These are phyloP conservation scores for Mycosarcoma mackinlayi DNA, from an alignment of 1,284 basidiomycete species.

Conservation along the genomic window DNA sequence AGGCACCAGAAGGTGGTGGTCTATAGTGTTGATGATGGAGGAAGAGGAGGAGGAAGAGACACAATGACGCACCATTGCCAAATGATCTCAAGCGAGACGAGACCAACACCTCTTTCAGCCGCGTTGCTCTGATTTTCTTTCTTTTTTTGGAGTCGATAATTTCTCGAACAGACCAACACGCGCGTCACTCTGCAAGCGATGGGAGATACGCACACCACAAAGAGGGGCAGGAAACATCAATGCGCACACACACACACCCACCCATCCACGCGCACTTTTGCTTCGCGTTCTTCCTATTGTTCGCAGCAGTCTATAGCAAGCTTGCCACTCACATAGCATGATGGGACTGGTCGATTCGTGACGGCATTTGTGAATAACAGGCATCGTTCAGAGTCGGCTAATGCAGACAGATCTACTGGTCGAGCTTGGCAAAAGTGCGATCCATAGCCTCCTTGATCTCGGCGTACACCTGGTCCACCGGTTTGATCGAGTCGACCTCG, in stretches of 20 bases:
- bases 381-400: too few relatives aligned
- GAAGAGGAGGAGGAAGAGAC: neutral
- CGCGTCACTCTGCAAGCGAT: neutral
- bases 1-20: neutral
- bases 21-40: conserved; percentile 3
- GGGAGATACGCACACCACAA: neutral
- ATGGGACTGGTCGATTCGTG: neutral
- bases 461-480: conserved; percentile 60
- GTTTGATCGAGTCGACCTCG: conserved; percentile 73
- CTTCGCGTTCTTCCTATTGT: too few relatives aligned
- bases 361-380: neutral
- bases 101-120: conserved; percentile 19
- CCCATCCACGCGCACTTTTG: too few relatives aligned
- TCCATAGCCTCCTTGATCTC: conserved; percentile 62
- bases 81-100: conserved; percentile 8
- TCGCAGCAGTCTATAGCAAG: neutral
- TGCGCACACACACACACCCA: conserved; percentile 9
- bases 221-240: conserved; percentile 1
- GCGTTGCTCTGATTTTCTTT: neutral
- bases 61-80: too few relatives aligned
- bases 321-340: neutral
- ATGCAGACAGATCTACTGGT: conserved; percentile 18
- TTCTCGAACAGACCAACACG: neutral
- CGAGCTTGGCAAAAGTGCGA: conserved; percentile 47
- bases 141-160: neutral